Evolutionary conservation across 306 rosid species (phyloP), one percentile per base, ranked within the genome.

Genomic region (Coriaria nepalensis): DNA sequence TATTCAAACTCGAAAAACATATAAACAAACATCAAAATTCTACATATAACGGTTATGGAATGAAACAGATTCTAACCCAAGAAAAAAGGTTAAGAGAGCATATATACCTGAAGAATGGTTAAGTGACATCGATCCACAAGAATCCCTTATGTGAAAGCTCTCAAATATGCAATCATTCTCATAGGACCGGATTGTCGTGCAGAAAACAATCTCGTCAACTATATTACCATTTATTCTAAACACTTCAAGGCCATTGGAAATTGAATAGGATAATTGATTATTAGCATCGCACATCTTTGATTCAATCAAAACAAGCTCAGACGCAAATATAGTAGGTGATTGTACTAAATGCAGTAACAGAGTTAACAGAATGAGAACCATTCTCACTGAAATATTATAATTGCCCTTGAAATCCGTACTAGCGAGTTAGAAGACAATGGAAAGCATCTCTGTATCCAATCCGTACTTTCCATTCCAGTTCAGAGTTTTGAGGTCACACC

Each of bases 81-180:
- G 14, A 44, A 10, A 11, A 12, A 44, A 44, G 14, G 8, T 0
- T 8, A 11, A n/a, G 7, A 15, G 20, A 10, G 9, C 14, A n/a
- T 45, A 45, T 15, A 59, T 79, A 85, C 95, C 90, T 54, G 47
- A 52, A 52, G 78, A 54, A 64, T 4, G 59, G 52, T 73, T 76
- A 20, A 20, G 3, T 3, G 29, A 20, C 29, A 20, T 20, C 52
- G 45, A 57, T 4, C 20, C 64, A 60, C 95, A 81, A 20, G 46
- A 57, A 55, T 47, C 45, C 43, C 60, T 81, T 53, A 58, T 74
- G 50, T 69, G 61, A 50, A 59, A 41, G n/a, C 65, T 66, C 52
- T 78, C 64, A 36, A 74, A 44, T 49, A 66, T 68, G 60, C 93
- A 79, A 47, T 79, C 83, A 33, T 79, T 67, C 47, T 66, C 87